A percentile compares a stretch with the other conserved stretches of the same genome.
phyloP scores from a whole-genome alignment of 495 filamentous ascomycete genomes.

The Letharia columbiana region DNA sequence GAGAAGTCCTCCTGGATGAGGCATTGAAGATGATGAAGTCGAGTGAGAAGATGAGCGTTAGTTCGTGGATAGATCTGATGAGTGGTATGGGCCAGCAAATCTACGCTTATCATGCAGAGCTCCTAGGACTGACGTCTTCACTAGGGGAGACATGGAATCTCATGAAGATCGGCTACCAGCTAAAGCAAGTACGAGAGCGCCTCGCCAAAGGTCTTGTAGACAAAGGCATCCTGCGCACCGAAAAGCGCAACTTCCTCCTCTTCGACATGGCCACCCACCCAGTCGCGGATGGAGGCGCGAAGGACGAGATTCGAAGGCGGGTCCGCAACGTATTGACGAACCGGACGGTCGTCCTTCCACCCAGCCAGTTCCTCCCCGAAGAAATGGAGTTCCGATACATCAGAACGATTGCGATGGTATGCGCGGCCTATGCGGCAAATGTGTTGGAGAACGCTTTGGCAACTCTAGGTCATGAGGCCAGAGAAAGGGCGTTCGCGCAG shows the following conservation, averaged over 20 bases:
- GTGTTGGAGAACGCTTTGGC: constrained; percentile 95
- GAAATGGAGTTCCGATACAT: constrained; percentile 88
- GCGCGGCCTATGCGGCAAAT: constrained; percentile 95
- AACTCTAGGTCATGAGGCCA: constrained; percentile 83
- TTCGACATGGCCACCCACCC: constrained; percentile 99
- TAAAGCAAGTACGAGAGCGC: constrained; percentile 97
- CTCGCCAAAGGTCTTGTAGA: constrained; percentile 97
- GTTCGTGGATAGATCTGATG: constrained; percentile 97
- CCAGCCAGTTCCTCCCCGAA: constrained; percentile 80
- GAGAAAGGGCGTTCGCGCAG: constrained; percentile 91
- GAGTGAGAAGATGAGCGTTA: constrained; percentile 99
- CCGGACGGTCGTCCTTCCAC: constrained; percentile 82
- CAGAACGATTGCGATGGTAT: constrained; percentile 90
- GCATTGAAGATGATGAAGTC: constrained; percentile 99
- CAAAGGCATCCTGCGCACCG: constrained; percentile 95
- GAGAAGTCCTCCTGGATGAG: constrained; percentile 95
- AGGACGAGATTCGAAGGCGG: constrained; percentile 89
- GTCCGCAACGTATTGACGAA: constrained; percentile 89
- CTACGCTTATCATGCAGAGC: constrained; percentile 1
- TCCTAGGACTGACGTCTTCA: constrained; percentile 20
- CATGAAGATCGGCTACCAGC: constrained; percentile 99
- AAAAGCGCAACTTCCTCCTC: constrained; percentile 97
- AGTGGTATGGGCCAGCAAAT: constrained; percentile 57
- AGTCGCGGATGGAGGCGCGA: constrained; percentile 93
- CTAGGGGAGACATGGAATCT: constrained; percentile 98